Evolutionary conservation across 2,329 filamentous ascomycete genomes (phyloP).

Genomic region (Ophiostoma himal-ulmi): DNA sequence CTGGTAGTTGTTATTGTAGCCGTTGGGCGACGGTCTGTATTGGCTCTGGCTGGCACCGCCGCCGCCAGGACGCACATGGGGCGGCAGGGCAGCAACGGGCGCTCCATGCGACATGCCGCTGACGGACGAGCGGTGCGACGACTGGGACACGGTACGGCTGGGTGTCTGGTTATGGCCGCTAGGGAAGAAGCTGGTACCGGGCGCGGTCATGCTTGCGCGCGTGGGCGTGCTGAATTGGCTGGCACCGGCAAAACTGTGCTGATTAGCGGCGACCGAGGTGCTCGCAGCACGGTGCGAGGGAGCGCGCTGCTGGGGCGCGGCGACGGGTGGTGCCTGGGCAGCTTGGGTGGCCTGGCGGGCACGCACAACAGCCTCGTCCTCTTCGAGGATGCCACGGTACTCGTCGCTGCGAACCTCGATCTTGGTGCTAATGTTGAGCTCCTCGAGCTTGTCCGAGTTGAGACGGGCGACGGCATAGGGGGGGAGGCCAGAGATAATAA

Average conservation of each 20-base stretch:
- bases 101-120: conserved; percentile 23
- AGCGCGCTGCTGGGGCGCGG: neutral
- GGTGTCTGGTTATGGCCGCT: conserved; percentile 36
- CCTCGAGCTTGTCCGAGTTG: conserved; percentile 77
- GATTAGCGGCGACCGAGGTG: conserved; percentile 28
- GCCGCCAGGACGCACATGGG: conserved; percentile 28
- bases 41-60: conserved; percentile 31
- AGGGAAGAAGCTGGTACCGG: conserved; percentile 35
- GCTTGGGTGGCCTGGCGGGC: conserved; percentile 26
- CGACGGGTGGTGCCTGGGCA: conserved; percentile 20
- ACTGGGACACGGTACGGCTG: conserved; percentile 36
- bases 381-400: conserved; percentile 74
- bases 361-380: conserved; percentile 62
- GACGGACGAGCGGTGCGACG: conserved; percentile 35
- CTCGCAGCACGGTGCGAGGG: neutral
- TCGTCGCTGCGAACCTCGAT: conserved; percentile 67
- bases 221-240: conserved; percentile 44
- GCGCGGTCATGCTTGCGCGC: conserved; percentile 39
- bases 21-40: conserved; percentile 44
- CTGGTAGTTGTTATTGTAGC: conserved; percentile 41
- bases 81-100: conserved; percentile 30
- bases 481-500: conserved; percentile 69
- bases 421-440: conserved; percentile 74
- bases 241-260: conserved; percentile 37
- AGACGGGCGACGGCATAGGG: conserved; percentile 82